Evolutionary conservation across 2,329 filamentous ascomycete genomes (phyloP).

Genomic region (Talaromyces piceae): DNA sequence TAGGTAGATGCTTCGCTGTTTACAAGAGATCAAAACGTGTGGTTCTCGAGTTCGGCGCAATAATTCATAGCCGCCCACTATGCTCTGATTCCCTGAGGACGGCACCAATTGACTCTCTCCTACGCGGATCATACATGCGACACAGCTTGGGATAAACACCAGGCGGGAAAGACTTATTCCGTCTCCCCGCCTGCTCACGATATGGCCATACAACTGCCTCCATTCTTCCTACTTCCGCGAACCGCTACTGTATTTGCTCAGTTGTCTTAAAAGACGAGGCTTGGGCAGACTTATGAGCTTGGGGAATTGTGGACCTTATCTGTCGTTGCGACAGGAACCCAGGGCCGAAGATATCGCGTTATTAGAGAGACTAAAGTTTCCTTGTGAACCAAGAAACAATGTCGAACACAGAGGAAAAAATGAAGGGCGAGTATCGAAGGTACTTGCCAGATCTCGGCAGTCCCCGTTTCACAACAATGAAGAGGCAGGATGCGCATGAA

Average conservation of each 20-base stretch:
- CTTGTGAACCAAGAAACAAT: background rate
- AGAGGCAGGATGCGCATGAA: conserved; percentile 54
- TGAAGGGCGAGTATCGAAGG: conserved; percentile 44
- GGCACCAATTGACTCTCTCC: background rate
- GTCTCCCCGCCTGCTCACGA: conserved; percentile 4
- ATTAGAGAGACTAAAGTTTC: background rate
- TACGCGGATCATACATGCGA: background rate
- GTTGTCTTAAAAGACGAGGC: background rate
- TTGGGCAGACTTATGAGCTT: too few species aligned
- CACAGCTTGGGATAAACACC: conserved; percentile 1
- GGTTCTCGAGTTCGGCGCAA: background rate
- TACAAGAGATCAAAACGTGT: background rate
- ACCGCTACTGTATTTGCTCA: background rate
- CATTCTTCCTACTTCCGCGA: background rate
- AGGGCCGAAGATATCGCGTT: background rate
- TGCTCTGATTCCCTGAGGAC: background rate
- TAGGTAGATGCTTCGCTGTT: too few species aligned
- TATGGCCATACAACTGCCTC: background rate
- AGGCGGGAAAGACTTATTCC: conserved; percentile 9
- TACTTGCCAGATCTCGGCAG: conserved; percentile 56
- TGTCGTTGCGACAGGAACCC: background rate
- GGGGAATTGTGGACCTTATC: too few species aligned
- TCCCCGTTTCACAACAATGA: conserved; percentile 57
- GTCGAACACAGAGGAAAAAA: conserved; percentile 4
- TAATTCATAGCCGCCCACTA: background rate